Percentiles rank a stretch among this genome's conserved stretches.
Conservation (phyloP, 2,329 filamentous ascomycete genomes). For the Magnaporthiopsis rhizophila region DNA sequence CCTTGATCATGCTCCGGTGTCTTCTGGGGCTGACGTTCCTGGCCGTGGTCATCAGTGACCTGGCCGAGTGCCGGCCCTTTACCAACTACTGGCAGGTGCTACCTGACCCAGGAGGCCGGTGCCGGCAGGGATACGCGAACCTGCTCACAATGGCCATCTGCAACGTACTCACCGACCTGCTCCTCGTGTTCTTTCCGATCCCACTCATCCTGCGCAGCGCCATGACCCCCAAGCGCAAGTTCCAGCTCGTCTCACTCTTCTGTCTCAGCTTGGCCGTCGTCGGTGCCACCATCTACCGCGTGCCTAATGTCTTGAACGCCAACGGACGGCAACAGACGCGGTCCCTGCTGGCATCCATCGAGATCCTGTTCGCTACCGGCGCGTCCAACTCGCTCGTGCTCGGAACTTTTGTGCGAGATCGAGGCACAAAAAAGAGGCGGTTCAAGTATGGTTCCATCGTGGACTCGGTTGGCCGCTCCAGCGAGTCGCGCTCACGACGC, state of each 20-base stretch:
- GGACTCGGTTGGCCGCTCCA: slow-evolving; percentile 51
- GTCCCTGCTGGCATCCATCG: slow-evolving; percentile 80
- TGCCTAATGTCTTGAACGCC: slow-evolving; percentile 66
- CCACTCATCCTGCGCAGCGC: slow-evolving; percentile 75
- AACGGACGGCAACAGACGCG: slow-evolving; percentile 76
- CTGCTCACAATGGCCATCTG: slow-evolving; percentile 83
- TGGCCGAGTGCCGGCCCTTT: slow-evolving; percentile 77
- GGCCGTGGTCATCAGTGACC: slow-evolving; percentile 70
- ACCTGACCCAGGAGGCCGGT: slow-evolving; percentile 80
- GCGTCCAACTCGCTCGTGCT: slow-evolving; percentile 86
- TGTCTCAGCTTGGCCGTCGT: slow-evolving; percentile 76
- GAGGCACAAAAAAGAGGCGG: slow-evolving; percentile 81
- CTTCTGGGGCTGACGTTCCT: slow-evolving; percentile 73
- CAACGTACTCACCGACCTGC: slow-evolving; percentile 81
- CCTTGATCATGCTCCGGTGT: slow-evolving; percentile 63
- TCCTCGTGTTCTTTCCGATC: slow-evolving; percentile 82
- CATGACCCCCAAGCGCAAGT: slow-evolving; percentile 69
- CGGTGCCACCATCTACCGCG: slow-evolving; percentile 68
- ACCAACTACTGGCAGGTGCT: slow-evolving; percentile 68
- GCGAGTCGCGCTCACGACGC: slow-evolving; percentile 29
- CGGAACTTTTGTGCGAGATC: slow-evolving; percentile 85
- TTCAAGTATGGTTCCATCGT: slow-evolving; percentile 60
- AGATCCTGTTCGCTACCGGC: slow-evolving; percentile 79
- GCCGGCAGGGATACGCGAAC: slow-evolving; percentile 80
- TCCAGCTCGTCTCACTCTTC: slow-evolving; percentile 74